phyloP scores from a whole-genome alignment of 139 green algal species.

The Penium margaritaceum region DNA sequence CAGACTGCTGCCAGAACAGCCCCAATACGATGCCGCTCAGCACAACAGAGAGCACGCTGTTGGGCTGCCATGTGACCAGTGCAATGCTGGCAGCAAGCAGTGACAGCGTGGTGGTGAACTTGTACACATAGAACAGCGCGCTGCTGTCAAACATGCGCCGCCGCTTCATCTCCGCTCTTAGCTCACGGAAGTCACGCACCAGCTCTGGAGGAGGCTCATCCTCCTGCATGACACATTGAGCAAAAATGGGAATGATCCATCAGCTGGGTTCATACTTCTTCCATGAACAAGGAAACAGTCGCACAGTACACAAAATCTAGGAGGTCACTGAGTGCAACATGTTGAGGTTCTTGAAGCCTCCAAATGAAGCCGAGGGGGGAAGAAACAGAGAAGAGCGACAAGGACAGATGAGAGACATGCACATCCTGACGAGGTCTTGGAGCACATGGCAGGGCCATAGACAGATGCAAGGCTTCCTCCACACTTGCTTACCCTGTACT shows the following conservation, averaged over 20 bases:
- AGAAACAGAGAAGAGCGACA: neutral
- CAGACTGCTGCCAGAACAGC: conserved; percentile 64
- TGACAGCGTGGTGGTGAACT: conserved; percentile 45
- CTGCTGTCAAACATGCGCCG: conserved; percentile 54
- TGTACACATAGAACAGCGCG: conserved; percentile 56
- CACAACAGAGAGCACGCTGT: conserved; percentile 30
- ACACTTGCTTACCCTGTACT: conserved; percentile 43
- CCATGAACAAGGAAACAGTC: neutral
- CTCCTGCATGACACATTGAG: conserved; percentile 8
- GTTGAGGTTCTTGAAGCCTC: neutral
- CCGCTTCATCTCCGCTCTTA: conserved; percentile 48
- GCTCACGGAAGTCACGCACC: conserved; percentile 54
- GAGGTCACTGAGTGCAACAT: neutral
- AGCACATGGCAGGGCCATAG: neutral
- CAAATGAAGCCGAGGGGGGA: neutral
- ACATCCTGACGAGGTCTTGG: neutral
- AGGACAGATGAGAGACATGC: neutral
- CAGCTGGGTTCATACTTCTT: too few relatives aligned
- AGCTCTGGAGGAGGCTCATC: conserved; percentile 38
- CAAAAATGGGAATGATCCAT: neutral
- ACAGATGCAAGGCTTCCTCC: neutral
- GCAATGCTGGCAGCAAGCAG: conserved; percentile 34
- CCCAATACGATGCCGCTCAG: conserved; percentile 51
- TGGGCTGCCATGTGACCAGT: conserved; percentile 4
- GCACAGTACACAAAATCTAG: neutral